These are phyloP conservation scores for Suillus weaverae DNA, from an alignment of 768 basidiomycete species.

Conservation along the genomic window DNA sequence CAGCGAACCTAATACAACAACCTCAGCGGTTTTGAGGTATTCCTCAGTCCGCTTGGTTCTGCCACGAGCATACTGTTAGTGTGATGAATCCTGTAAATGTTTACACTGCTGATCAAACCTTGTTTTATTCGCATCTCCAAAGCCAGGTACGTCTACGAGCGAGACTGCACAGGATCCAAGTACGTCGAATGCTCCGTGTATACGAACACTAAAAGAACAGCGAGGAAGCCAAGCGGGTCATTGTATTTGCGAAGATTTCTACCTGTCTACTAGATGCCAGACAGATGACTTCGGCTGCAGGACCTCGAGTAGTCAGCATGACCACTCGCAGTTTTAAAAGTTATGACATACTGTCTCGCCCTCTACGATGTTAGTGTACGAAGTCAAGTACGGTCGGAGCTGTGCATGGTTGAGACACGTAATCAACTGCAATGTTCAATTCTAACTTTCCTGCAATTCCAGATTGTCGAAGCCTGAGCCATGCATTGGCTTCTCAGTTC, in stretches of 20 bases:
- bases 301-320: not conserved
- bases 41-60: not conserved
- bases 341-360: not conserved
- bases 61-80: not conserved
- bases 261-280: conserved; percentile 1
- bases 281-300: not conserved
- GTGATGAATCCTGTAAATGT: not conserved
- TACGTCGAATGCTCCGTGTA: not conserved
- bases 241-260: not conserved
- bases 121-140: not conserved
- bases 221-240: not conserved
- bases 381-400: not conserved
- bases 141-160: not conserved
- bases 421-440: not conserved
- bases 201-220: not conserved
- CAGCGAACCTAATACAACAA: not conserved
- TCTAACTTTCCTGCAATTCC: not conserved
- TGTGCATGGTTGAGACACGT: not conserved
- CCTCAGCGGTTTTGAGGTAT: not conserved
- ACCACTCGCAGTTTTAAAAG: not conserved
- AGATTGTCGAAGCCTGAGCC: not conserved
- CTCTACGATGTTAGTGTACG: not conserved
- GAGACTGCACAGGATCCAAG: not conserved
- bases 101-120: not conserved
- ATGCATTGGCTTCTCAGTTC: not conserved